A percentile compares a stretch with the other conserved stretches of the same genome.
Conservation (phyloP, 257 asterid species). For the Handroanthus guayacan region DNA sequence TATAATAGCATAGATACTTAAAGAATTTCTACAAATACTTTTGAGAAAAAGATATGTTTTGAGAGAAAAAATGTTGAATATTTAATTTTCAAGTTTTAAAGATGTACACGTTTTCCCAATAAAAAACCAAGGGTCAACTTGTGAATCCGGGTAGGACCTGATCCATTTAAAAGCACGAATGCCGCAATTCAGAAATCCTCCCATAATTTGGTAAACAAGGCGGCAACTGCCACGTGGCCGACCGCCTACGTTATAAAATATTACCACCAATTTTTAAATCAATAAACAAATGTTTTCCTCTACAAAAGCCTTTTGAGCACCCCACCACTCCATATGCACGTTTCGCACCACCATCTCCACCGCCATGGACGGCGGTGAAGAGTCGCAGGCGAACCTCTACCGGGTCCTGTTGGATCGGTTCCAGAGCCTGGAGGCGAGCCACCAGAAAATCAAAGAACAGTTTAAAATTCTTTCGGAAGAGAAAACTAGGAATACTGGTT, state of each 20-base stretch:
- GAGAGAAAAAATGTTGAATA: no score
- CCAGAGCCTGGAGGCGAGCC: constrained; percentile 60
- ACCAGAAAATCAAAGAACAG: constrained; percentile 57
- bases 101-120: background rate
- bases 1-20: no score
- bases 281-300: background rate
- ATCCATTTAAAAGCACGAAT: constrained; percentile 8
- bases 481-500: background rate
- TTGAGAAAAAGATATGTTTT: no score
- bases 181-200: constrained; percentile 32
- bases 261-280: background rate
- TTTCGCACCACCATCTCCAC: constrained; percentile 26
- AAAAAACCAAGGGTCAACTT: background rate
- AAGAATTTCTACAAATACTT: no score
- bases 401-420: constrained; percentile 50
- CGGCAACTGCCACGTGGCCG: constrained; percentile 48
- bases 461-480: constrained; percentile 50
- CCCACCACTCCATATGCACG: constrained; percentile 31
- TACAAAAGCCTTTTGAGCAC: constrained; percentile 33
- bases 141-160: background rate
- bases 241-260: background rate
- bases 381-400: constrained; percentile 28
- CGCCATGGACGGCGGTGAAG: constrained; percentile 60
- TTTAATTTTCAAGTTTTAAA: no score
- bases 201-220: background rate